Base-by-base conservation (phyloP, 1,284 basidiomycete genomes). In the Cutaneotrichosporon cutaneum region DNA sequence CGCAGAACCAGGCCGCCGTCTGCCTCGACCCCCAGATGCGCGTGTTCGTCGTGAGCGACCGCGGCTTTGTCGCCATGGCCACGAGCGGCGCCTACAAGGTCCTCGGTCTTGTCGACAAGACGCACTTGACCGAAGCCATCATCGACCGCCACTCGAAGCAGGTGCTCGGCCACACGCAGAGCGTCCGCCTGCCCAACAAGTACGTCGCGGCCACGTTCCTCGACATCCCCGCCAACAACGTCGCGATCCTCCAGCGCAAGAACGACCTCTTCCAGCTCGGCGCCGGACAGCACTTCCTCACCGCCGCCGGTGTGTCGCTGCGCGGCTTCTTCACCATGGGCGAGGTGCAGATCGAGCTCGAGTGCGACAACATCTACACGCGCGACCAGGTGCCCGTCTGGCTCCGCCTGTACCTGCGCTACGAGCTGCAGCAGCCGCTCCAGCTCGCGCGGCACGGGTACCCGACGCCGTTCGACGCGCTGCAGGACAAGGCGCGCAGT, bases 401-500 rank as follows among this genome's bases (percentile, higher is more conserved):
- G 59, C 63, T 64, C 22, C 59, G 63, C 30, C 50, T 64, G 8
- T 64, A 64, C 60, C 59, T 64, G 13, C 59, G 63, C 33, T 64
- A 59, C 57, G 42, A 64, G 59, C 63, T 64, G 4, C 33, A 42
- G 47, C 21, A 59, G 16, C 63, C 63, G 0, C 48, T 64, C 26
- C 47, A 47, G 50, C 63, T 64, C 16, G 60, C 63, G 2, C 53
- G 54, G 30, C 63, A 64, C 57, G 63, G 63, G 18, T 64, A 64
- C 50, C 48, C 56, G 1, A 61, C 63, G 1, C 63, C 63, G 1
- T 64, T 64, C 39, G 63, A 64, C 42, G 63, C 63, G 22, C 63
- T 64, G n/a, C 56, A 64, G 63, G 63, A 64, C 57, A 64, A 64
- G 63, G 61, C 63, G 8, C 60, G 63, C 51, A 59, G 56, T 16